Percentiles rank a stretch among this genome's conserved stretches.
phyloP scores from a whole-genome alignment of 73 alveolate species.

The Paramecium tetraurelia region DNA sequence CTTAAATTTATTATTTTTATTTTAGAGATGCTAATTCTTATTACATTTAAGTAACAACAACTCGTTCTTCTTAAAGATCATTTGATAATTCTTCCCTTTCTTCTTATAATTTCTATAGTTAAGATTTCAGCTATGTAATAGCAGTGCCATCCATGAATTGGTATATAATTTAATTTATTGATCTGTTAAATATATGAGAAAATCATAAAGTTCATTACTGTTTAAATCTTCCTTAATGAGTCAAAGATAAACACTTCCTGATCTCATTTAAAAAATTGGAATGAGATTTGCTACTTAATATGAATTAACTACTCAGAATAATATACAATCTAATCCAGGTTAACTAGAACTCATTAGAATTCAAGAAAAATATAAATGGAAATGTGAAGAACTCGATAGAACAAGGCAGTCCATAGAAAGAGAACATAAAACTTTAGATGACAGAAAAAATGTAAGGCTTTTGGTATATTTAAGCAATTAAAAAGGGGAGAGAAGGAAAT shows the following conservation, averaged over 20 bases:
- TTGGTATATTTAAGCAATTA: not conserved
- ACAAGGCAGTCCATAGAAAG: not conserved
- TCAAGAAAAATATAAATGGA: not conserved
- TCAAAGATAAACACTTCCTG: not conserved
- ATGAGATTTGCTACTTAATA: not conserved
- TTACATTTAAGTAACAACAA: slow-evolving; percentile 34
- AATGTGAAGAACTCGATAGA: not conserved
- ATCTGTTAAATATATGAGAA: not conserved
- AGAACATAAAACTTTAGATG: not conserved
- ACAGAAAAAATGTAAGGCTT: not conserved
- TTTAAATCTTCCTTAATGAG: not conserved
- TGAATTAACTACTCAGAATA: not conserved
- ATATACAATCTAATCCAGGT: not conserved
- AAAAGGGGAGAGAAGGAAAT: not conserved
- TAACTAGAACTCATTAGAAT: not conserved
- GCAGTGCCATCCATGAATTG: slow-evolving; percentile 42
- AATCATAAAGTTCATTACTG: not conserved
- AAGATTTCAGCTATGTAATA: not conserved
- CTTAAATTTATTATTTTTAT: not conserved
- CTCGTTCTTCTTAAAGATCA: slow-evolving; percentile 40
- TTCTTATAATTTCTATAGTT: not conserved
- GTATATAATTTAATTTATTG: not conserved
- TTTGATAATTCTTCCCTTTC: slow-evolving; percentile 29
- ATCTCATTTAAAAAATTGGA: not conserved
- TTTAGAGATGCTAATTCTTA: slow-evolving; percentile 1